A percentile compares a stretch with the other conserved stretches of the same genome.
phyloP scores from a whole-genome alignment of 2,329 filamentous ascomycete genomes.

The Botryosphaeria agaves region DNA sequence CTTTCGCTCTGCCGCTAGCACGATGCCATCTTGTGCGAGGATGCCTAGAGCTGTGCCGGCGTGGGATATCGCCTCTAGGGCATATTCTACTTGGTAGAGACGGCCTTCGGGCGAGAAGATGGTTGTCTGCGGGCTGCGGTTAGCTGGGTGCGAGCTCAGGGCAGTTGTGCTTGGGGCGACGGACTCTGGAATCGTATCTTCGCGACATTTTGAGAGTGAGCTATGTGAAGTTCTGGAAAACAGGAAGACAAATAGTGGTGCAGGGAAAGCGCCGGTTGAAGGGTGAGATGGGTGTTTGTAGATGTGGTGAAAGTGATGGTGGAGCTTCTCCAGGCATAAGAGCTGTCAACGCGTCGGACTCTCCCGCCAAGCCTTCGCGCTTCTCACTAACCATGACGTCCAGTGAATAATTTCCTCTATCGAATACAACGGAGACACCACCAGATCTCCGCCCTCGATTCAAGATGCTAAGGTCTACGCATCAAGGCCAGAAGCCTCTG shows the following conservation, averaged over 20 bases:
- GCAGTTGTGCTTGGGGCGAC: constrained; percentile 18
- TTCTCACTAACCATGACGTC: too few species aligned
- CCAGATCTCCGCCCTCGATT: too few species aligned
- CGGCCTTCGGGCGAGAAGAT: constrained; percentile 99
- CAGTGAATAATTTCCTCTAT: too few species aligned
- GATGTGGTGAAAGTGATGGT: background rate
- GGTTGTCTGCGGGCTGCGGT: constrained; percentile 51
- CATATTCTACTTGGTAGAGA: constrained; percentile 98
- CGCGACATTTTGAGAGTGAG: constrained; percentile 52
- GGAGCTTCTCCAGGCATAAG: constrained; percentile 2
- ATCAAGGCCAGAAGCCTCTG: constrained; percentile 39
- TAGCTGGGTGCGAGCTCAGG: background rate
- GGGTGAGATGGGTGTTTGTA: background rate
- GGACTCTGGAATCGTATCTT: constrained; percentile 91
- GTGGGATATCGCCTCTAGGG: constrained; percentile 94
- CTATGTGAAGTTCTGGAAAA: background rate
- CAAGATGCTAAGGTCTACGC: constrained; percentile 60
- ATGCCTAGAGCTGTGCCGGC: constrained; percentile 94
- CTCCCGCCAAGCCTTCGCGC: too few species aligned
- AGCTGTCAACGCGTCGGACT: constrained; percentile 3
- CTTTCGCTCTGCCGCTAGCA: constrained; percentile 93
- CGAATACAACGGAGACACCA: background rate
- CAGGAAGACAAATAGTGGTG: background rate
- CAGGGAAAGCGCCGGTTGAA: constrained; percentile 2
- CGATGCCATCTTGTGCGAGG: constrained; percentile 93